Evolutionary conservation across 495 filamentous ascomycete species (phyloP).

Genomic region (Pseudoneurospora amorphoporcata): DNA sequence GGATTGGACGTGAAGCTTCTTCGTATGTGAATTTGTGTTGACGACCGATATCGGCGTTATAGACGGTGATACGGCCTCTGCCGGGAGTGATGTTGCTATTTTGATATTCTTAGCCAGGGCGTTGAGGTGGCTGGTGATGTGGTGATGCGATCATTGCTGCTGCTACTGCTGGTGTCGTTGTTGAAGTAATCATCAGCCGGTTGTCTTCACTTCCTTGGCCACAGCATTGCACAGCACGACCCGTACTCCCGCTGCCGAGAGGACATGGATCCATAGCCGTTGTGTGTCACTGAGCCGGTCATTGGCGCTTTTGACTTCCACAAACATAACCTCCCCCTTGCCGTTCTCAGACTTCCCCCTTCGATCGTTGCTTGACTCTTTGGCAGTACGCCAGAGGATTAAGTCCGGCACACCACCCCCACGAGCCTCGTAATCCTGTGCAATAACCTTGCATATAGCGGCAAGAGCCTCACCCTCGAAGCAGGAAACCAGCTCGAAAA

Average conservation of each 20-base stretch:
- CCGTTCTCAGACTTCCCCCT: neutral
- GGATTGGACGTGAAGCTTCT: neutral
- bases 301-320: conserved; percentile 90
- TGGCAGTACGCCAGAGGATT: conserved; percentile 61
- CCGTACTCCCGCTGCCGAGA: conserved; percentile 68
- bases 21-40: neutral
- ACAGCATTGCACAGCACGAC: conserved; percentile 87
- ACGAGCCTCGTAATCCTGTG: conserved; percentile 82
- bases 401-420: conserved; percentile 88
- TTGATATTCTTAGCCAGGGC: neutral
- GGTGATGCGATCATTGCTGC: neutral
- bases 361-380: conserved; percentile 19
- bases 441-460: conserved; percentile 81
- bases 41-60: neutral
- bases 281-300: conserved; percentile 95
- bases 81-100: neutral
- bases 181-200: conserved; percentile 14
- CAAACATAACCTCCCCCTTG: conserved; percentile 61
- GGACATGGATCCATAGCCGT: conserved; percentile 90
- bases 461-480: conserved; percentile 73
- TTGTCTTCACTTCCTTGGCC: conserved; percentile 52
- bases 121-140: neutral
- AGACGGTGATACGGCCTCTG: neutral
- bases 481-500: conserved; percentile 70
- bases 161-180: neutral